Evolutionary conservation across 257 asterid species (phyloP).

Genomic region (Solanum clarkiae): DNA sequence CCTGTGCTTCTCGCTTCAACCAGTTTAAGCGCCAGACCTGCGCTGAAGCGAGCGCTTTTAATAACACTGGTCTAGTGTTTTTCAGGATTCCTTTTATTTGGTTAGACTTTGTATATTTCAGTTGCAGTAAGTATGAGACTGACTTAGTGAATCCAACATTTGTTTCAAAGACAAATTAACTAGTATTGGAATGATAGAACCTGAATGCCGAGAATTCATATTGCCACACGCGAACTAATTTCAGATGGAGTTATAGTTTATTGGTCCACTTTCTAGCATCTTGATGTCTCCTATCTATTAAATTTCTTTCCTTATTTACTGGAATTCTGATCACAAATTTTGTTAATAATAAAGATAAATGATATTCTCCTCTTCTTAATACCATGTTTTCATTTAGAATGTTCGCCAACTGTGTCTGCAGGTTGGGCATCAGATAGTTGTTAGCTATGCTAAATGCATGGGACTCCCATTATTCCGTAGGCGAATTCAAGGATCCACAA

Average conservation of each 20-base stretch:
- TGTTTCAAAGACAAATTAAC: not conserved
- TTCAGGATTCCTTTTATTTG: not conserved
- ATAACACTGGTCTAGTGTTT: not conserved
- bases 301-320: not conserved
- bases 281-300: not conserved
- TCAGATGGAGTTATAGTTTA: not conserved
- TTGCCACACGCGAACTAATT: not conserved
- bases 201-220: not conserved
- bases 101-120: not conserved
- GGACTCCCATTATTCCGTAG: slow-evolving; percentile 89
- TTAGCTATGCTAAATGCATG: slow-evolving; percentile 81
- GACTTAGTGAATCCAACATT: not conserved
- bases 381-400: not conserved
- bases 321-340: not conserved
- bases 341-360: not conserved
- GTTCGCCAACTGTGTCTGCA: slow-evolving; percentile 13
- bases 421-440: slow-evolving; percentile 95
- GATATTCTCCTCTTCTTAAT: not conserved
- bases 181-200: not conserved
- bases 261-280: not conserved
- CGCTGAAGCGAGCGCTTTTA: no score
- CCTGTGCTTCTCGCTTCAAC: no score
- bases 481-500: slow-evolving; percentile 84
- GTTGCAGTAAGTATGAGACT: not conserved
- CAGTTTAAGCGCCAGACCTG: no score